Conservation (phyloP, 2,329 filamentous ascomycete species). For the Pyrenophora seminiperda region DNA sequence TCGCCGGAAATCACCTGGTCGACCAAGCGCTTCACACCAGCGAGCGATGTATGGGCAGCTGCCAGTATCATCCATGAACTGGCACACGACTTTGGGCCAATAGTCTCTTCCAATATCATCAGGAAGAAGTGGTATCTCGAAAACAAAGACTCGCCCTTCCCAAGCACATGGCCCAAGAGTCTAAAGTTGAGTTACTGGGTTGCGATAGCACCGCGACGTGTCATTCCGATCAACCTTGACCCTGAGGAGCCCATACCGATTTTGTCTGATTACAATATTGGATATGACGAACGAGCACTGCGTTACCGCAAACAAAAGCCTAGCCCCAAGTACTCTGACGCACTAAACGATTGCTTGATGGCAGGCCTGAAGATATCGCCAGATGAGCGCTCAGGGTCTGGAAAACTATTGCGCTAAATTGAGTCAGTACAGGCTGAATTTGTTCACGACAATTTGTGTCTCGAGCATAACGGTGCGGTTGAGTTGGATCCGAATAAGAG, state of each 20-base stretch:
- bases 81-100: slow-evolving; percentile 22
- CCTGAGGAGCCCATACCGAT: not conserved
- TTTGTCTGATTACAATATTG: not conserved
- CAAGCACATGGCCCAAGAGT: not conserved
- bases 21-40: slow-evolving; percentile 9
- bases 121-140: not conserved
- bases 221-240: slow-evolving; percentile 20
- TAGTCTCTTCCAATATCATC: slow-evolving; percentile 11
- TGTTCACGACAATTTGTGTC: not conserved
- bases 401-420: not conserved
- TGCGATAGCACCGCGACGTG: slow-evolving; percentile 12
- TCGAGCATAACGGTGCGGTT: not conserved
- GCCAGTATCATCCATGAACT: slow-evolving; percentile 34
- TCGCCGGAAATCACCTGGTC: slow-evolving; percentile 32
- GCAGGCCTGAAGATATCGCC: slow-evolving; percentile 16
- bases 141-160: not conserved
- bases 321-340: slow-evolving; percentile 21
- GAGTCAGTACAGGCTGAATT: not conserved
- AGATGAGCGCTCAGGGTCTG: slow-evolving; percentile 12
- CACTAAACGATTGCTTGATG: slow-evolving; percentile 25
- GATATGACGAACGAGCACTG: not conserved
- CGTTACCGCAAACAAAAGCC: slow-evolving; percentile 8
- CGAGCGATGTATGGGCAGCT: slow-evolving; percentile 34
- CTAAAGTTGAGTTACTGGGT: slow-evolving; percentile 16
- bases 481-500: not conserved